Evolutionary conservation across 169 alveolate species (phyloP).

Genomic region (Eimeria sp.): DNA sequence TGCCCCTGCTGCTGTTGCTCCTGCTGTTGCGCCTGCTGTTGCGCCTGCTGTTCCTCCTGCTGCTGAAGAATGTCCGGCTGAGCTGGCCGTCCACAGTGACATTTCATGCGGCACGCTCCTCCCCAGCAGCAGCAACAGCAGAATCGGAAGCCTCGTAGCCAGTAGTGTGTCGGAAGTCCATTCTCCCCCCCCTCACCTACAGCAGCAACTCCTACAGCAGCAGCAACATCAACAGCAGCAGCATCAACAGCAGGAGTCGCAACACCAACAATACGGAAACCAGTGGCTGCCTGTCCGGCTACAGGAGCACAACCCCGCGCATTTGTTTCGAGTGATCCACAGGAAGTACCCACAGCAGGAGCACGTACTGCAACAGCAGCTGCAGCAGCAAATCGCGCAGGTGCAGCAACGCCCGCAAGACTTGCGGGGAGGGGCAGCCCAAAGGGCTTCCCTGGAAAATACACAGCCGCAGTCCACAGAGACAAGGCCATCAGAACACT

Average conservation of each 20-base stretch:
- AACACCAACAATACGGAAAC: not conserved
- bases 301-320: not conserved
- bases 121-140: conserved; percentile 74
- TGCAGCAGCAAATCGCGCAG: conserved; percentile 18
- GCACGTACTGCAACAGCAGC: conserved; percentile 26
- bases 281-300: not conserved
- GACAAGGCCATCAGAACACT: not conserved
- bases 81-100: conserved; percentile 6
- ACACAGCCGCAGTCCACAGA: too few relatives aligned
- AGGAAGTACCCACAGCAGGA: conserved; percentile 8
- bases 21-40: not conserved
- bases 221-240: not conserved
- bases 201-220: conserved; percentile 46
- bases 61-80: not conserved
- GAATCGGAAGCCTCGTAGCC: conserved; percentile 66
- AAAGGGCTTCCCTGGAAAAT: not conserved
- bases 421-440: not conserved
- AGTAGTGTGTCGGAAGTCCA: conserved; percentile 52
- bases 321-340: not conserved
- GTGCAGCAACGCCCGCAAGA: conserved; percentile 14
- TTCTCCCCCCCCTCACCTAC: conserved; percentile 19
- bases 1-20: not conserved
- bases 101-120: conserved; percentile 50
- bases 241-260: not conserved
- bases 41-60: not conserved